Evolutionary conservation across 2,329 filamentous ascomycete genomes (phyloP), one percentile per base, ranked within the genome.

Genomic region (Apiospora koreana): DNA sequence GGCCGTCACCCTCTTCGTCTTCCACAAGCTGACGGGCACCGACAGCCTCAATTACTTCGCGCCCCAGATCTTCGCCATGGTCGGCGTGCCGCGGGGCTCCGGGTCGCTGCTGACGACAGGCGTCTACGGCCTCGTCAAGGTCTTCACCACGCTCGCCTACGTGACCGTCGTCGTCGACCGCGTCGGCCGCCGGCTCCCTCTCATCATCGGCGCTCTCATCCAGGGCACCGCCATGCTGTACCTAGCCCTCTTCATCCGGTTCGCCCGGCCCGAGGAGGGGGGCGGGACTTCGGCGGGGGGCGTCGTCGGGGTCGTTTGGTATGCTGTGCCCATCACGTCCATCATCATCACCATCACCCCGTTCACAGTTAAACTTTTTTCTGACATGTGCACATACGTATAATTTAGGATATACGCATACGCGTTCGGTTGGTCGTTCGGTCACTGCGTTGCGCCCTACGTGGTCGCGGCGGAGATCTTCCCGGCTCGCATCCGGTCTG

Each of bases 21-120:
- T 83, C 69, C 81, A 83, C 73, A 83, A 83, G 46, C 79, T 82
- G 25, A 83, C 81, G 2, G 81, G 82, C 1, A 83, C 80, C 1
- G 80, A 83, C 72, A 77, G 77, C 8, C 68, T 83, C n/a, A 83
- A 83, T 73, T 83, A 83, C 71, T 83, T 80, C 46, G 79, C 80
- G 0, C 80, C 81, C 1, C 77, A 81, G 67, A 82, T 83, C 18
- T 83, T 83, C 62, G 75, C 75, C 7, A 77, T 82, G 75, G 81
- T 83, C 31, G 81, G 81, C 46, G 83, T 81, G 0, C 72, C 72
- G 2, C 70, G 73, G 2, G 77, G 77, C 3, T 79, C 78, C 18
- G 73, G 71, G n/a, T 72, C 76, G 2, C 74, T 83, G 1, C 73
- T 83, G n/a, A 80, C 80, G 0, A 82, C 80, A 2, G 81, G 81